Evolutionary conservation across 306 rosid species (phyloP), one percentile per base, ranked within the genome.

Genomic region (Ceratonia siliqua): DNA sequence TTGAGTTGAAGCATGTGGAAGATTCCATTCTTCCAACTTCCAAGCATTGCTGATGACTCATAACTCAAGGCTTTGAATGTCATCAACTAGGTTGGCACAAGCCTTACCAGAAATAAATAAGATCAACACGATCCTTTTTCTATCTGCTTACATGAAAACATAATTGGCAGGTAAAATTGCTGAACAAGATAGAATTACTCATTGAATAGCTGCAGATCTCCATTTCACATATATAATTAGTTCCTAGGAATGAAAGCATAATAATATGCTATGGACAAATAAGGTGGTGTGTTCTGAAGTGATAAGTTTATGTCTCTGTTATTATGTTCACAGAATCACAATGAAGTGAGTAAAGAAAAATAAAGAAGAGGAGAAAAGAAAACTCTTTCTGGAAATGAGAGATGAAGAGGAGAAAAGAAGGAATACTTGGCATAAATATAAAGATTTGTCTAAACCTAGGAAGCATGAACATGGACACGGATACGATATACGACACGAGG

Each of bases 311-410:
- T 52, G 18, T 33, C 14, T 46, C 13, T 38, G 42, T 75, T 39
- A 10, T 13, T 27, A 55, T 56, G 20, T 81, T 81, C 49, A 13
- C n/a, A n/a, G n/a, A n/a, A n/a, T n/a, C n/a, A n/a, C 12, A 12
- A 28, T 48, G 27, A 56, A 53, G 38, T 49, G 18, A 24, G 22
- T 38, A 8, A 36, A 25, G 28, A 66, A 54, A 18, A 61, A 13
- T 5, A 10, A 39, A 28, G 67, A 41, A 66, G 8, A 28, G 15
- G 13, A 55, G 48, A 43, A 70, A 62, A 56, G 20, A 41, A 54
- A 22, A 21, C 32, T 65, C 63, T 15, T 79, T 64, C 35, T 49
- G 43, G 65, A 62, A 32, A 33, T n/a, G n/a, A n/a, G n/a, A n/a
- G 33, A 72, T 20, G 62, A 24, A 55, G 41, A 9, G 13, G 57